These are phyloP conservation scores for Aeschynomene evenia DNA, from an alignment of 306 rosid species.

Conservation along the genomic window DNA sequence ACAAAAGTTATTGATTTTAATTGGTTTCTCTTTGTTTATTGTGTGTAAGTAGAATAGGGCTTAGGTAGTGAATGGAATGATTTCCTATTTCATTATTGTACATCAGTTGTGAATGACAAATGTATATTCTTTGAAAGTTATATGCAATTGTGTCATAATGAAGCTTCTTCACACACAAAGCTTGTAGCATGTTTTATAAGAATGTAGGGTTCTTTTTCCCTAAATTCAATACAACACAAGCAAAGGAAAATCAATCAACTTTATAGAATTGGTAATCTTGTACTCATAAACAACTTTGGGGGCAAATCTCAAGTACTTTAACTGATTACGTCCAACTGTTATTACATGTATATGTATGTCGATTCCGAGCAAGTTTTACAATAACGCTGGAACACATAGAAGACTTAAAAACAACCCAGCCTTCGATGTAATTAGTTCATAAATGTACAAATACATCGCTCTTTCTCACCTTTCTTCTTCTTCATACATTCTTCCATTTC, in stretches of 20 bases:
- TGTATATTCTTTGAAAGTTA: background rate
- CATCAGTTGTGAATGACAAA: background rate
- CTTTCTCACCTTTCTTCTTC: slow-evolving; percentile 15
- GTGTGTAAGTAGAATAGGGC: background rate
- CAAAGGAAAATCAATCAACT: background rate
- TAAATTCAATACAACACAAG: no score
- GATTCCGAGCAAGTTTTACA: background rate
- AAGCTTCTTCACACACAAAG: background rate
- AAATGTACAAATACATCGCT: background rate
- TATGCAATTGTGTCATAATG: background rate
- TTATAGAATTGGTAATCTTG: background rate
- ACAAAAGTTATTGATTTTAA: background rate
- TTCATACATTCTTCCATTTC: background rate
- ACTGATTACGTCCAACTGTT: background rate
- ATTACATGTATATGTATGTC: slow-evolving; percentile 1
- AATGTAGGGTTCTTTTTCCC: no score
- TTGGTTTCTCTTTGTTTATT: background rate
- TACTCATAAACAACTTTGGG: background rate
- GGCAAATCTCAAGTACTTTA: background rate
- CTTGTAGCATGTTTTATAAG: background rate
- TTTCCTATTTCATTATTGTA: background rate
- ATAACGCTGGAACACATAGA: slow-evolving; percentile 26
- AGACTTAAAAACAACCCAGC: background rate
- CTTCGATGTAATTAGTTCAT: slow-evolving; percentile 1
- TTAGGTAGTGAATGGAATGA: background rate